Conservation (phyloP, 352 stramenopile species). For the Phytophthora parvispora region DNA sequence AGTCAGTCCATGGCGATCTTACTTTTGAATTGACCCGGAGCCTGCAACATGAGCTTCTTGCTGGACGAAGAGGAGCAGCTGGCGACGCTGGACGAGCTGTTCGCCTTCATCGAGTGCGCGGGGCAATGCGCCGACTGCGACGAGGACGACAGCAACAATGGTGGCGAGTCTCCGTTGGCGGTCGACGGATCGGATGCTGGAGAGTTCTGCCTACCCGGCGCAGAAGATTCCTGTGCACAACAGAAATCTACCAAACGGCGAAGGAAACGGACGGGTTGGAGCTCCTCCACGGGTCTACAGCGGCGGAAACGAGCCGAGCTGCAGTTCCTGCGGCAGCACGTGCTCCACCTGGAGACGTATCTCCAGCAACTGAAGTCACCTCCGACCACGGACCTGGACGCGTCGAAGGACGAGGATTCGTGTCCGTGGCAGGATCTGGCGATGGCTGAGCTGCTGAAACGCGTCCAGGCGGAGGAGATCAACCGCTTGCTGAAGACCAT, state of each 20-base stretch:
- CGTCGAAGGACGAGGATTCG: neutral
- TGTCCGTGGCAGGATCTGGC: slow-evolving; percentile 20
- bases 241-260: slow-evolving; percentile 6
- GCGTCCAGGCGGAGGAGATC: slow-evolving; percentile 22
- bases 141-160: neutral
- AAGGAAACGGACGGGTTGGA: slow-evolving; percentile 7
- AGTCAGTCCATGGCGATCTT: slow-evolving; percentile 5
- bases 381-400: neutral
- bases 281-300: slow-evolving; percentile 19
- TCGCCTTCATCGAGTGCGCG: slow-evolving; percentile 16
- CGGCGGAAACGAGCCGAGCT: slow-evolving; percentile 20
- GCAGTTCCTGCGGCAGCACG: slow-evolving; percentile 17
- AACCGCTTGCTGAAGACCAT: slow-evolving; percentile 36
- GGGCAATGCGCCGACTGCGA: neutral
- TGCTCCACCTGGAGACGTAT: slow-evolving; percentile 18
- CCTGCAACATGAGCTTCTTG: slow-evolving; percentile 31
- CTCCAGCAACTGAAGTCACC: slow-evolving; percentile 14
- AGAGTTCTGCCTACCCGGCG: neutral
- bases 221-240: neutral
- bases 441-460: slow-evolving; percentile 12
- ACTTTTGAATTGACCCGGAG: slow-evolving; percentile 6
- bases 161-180: neutral
- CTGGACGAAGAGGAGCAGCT: slow-evolving; percentile 2
- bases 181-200: neutral
- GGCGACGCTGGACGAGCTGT: slow-evolving; percentile 11